Evolutionary conservation across 345 rosid species (phyloP).

Genomic region (Arabis hirsuta): DNA sequence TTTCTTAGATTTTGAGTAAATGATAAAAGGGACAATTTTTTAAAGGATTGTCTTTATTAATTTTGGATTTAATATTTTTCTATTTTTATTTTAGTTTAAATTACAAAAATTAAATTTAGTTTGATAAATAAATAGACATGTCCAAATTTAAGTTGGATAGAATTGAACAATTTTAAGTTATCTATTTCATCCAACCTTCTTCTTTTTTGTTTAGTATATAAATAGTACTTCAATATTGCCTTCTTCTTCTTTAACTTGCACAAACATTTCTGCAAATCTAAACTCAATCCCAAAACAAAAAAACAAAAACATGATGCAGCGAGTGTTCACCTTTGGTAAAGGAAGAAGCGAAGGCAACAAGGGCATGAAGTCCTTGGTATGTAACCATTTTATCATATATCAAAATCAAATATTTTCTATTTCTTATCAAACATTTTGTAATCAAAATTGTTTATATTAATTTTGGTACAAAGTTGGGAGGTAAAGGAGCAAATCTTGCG

Average conservation of each 20-base stretch:
- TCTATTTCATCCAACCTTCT: slow-evolving; percentile 18
- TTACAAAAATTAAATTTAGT: slow-evolving; percentile 17
- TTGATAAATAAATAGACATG: slow-evolving; percentile 12
- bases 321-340: slow-evolving; percentile 86
- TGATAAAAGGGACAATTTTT: too few relatives aligned
- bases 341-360: slow-evolving; percentile 95
- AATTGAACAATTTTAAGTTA: slow-evolving; percentile 4
- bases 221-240: background rate
- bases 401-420: background rate
- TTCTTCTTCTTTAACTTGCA: slow-evolving; percentile 12
- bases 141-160: slow-evolving; percentile 25
- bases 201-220: slow-evolving; percentile 1
- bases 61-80: background rate
- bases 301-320: slow-evolving; percentile 51
- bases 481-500: slow-evolving; percentile 95
- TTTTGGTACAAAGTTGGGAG: slow-evolving; percentile 66
- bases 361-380: slow-evolving; percentile 95
- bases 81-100: slow-evolving; percentile 4
- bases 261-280: slow-evolving; percentile 30
- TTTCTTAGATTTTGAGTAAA: too few relatives aligned
- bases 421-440: background rate
- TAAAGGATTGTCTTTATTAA: too few relatives aligned
- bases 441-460: background rate
- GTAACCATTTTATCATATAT: slow-evolving; percentile 21
- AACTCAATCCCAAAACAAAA: background rate